Evolutionary conservation across 2,329 filamentous ascomycete species (phyloP).

Genomic region (Cyphellophora europaea): DNA sequence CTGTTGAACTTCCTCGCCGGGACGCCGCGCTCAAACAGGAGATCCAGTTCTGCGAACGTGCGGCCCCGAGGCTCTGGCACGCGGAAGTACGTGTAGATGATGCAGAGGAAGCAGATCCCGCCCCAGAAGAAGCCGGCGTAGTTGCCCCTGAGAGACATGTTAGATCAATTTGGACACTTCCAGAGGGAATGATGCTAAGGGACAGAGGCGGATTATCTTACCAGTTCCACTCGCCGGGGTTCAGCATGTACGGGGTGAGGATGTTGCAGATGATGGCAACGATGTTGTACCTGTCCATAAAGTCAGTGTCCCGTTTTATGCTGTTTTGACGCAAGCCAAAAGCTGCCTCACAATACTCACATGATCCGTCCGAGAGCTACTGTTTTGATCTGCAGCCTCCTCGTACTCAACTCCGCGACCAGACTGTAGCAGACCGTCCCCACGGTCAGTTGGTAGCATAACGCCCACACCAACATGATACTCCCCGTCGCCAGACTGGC

Average conservation of each 20-base stretch:
- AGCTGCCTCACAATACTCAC: too few species aligned
- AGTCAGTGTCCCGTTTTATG: too few species aligned
- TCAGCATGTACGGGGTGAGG: conserved; percentile 81
- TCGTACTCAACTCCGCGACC: conserved; percentile 73
- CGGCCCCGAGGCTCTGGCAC: conserved; percentile 72
- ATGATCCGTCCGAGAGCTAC: conserved; percentile 75
- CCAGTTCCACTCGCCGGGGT: conserved; percentile 77
- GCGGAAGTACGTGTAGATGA: conserved; percentile 73
- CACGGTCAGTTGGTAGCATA: conserved; percentile 78
- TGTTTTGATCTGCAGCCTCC: conserved; percentile 81
- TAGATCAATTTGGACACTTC: too few species aligned
- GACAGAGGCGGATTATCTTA: too few species aligned
- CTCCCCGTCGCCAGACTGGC: conserved; percentile 69
- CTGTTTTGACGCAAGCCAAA: too few species aligned
- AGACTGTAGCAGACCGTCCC: conserved; percentile 86
- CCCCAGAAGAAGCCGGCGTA: conserved; percentile 85
- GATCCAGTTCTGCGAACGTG: conserved; percentile 76
- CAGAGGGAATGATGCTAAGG: too few species aligned
- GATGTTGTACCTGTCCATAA: conserved; percentile 64
- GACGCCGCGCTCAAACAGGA: conserved; percentile 68
- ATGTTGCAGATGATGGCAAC: conserved; percentile 74
- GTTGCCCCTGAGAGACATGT: conserved; percentile 57
- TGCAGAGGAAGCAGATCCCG: conserved; percentile 68
- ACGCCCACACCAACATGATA: conserved; percentile 75
- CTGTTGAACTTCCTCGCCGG: conserved; percentile 63